Base-by-base conservation (phyloP, 352 stramenopile species). In the Peronosclerospora sorghi region DNA sequence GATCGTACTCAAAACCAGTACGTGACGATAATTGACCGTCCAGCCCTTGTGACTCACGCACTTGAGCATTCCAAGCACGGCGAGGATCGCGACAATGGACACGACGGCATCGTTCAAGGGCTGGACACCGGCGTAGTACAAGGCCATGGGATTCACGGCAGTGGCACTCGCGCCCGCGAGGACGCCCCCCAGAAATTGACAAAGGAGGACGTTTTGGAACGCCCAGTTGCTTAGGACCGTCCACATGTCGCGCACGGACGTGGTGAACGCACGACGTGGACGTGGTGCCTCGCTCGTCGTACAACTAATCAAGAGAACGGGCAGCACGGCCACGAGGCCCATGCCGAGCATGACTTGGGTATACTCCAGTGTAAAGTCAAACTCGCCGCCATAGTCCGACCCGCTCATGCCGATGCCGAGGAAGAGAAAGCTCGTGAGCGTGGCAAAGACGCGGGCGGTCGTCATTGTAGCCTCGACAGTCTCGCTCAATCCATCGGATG, bases 321-420 rank as follows among this genome's bases (percentile, higher is more conserved):
- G 63, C 10, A 68, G 8, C 8, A 56, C n/a, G 1, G 56, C 35
- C 5, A 73, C 21, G 7, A 73, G 35, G 10, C 49, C 54, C 20
- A 66, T 32, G 29, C 65, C 35, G 20, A 73, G 34, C 69, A 82
- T 82, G 24, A 76, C 26, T 36, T 68, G 32, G 5, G 61, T 74
- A 56, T 67, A 81, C 40, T 63, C 40, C 5, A 87, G 43, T 9
- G 60, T 59, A 29, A 76, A 81, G 45, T 61, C 54, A 21, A 85
- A 85, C 17, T 70, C 57, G 21, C 72, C 77, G 13, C 73, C 73
- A 45, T 90, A 90, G 40, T 75, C 48, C 41, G 30, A 53, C 2
- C 65, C 62, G 41, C 74, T 87, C 51, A 90, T 66, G 8, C 49
- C 53, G 2, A 87, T 23, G 4, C 65, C 74, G 52, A 86, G 73